Conservation (phyloP, 2,329 filamentous ascomycete species). For the Penicillium sp. region DNA sequence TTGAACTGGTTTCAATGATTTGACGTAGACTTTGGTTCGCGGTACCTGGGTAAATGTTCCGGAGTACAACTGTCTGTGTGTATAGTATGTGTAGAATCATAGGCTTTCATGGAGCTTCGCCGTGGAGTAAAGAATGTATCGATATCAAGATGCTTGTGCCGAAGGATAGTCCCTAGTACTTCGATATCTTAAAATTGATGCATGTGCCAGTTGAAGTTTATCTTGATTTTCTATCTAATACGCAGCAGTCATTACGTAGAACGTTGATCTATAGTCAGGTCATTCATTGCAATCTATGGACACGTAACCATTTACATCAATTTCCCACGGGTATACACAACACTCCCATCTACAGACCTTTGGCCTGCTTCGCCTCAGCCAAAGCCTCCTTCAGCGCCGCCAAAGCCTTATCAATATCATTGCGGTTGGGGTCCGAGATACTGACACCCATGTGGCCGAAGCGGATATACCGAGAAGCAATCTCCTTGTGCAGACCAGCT, state of each 20-base stretch:
- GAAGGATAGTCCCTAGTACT: not conserved
- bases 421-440: constrained; percentile 77
- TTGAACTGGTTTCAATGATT: not conserved
- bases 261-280: constrained; percentile 6
- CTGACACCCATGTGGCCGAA: constrained; percentile 99
- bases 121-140: no score
- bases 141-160: no score
- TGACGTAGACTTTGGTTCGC: not conserved
- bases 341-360: constrained; percentile 43
- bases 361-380: constrained; percentile 72
- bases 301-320: constrained; percentile 2
- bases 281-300: constrained; percentile 10
- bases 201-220: no score
- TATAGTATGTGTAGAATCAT: no score
- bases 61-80: not conserved
- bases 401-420: constrained; percentile 84
- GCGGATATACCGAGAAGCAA: constrained; percentile 89
- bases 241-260: not conserved
- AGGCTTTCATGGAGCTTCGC: no score
- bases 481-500: constrained; percentile 94
- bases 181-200: not conserved
- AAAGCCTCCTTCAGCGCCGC: constrained; percentile 76
- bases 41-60: not conserved
- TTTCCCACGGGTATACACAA: constrained; percentile 3
- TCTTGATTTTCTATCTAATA: not conserved